Evolutionary conservation across 768 basidiomycete species (phyloP).

Genomic region (Tremella mesenterica): DNA sequence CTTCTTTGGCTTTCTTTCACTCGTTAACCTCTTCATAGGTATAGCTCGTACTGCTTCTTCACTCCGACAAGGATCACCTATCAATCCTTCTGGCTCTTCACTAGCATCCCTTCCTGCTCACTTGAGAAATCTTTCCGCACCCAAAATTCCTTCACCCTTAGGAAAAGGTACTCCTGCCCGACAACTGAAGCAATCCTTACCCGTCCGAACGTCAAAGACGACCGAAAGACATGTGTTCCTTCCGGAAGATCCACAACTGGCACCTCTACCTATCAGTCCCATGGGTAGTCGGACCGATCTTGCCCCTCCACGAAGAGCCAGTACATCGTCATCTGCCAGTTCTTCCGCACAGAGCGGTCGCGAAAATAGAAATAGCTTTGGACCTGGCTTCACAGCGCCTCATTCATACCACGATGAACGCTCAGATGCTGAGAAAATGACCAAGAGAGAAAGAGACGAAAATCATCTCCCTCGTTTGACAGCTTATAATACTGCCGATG

Average conservation of each 20-base stretch:
- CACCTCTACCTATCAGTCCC: conserved; percentile 50
- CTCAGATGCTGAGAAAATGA: conserved; percentile 80
- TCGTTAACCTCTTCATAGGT: conserved; percentile 12
- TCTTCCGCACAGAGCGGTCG: background rate
- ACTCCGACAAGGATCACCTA: conserved; percentile 29
- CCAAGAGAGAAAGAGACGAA: conserved; percentile 69
- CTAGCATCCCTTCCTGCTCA: conserved; percentile 40
- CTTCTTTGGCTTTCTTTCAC: background rate
- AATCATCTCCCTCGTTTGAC: conserved; percentile 75
- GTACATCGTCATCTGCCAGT: background rate
- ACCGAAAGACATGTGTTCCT: conserved; percentile 83
- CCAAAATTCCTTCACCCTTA: conserved; percentile 38
- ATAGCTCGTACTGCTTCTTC: conserved; percentile 42
- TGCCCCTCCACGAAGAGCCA: conserved; percentile 13
- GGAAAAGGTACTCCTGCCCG: conserved; percentile 40
- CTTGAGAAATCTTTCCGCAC: conserved; percentile 35
- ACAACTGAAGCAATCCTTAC: conserved; percentile 31
- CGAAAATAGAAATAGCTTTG: conserved; percentile 1
- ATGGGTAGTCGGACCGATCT: conserved; percentile 28
- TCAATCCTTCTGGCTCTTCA: conserved; percentile 11
- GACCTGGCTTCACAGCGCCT: background rate
- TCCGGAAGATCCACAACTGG: conserved; percentile 81
- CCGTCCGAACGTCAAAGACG: conserved; percentile 70
- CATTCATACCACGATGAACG: conserved; percentile 58
- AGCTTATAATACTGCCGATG: conserved; percentile 80